phyloP scores from a whole-genome alignment of 768 basidiomycete species.

The Hysterangium stoloniferum region DNA sequence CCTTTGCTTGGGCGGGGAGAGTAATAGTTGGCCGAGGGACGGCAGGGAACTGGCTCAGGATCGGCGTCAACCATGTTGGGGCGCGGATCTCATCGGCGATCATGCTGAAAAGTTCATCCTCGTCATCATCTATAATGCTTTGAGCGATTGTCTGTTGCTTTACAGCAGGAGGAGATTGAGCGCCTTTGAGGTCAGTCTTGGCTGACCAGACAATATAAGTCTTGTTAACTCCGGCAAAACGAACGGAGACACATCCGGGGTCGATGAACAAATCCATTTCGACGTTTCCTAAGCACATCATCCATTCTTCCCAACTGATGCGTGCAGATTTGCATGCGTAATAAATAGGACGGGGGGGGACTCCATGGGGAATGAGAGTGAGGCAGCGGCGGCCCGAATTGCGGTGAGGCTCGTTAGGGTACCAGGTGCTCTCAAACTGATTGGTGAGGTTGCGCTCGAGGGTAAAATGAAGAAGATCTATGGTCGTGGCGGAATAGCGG shows the following conservation, averaged over 20 bases:
- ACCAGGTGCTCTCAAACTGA: conserved; percentile 62
- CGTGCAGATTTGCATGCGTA: conserved; percentile 60
- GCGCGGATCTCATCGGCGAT: conserved; percentile 64
- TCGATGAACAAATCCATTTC: conserved; percentile 79
- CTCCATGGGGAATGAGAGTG: conserved; percentile 49
- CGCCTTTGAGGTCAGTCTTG: conserved; percentile 4
- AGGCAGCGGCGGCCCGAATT: conserved; percentile 71
- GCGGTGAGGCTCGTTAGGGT: conserved; percentile 51
- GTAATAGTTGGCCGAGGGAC: conserved; percentile 20
- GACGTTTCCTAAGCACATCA: conserved; percentile 52
- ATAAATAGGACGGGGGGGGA: conserved; percentile 67
- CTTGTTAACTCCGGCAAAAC: conserved; percentile 29
- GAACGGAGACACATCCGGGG: conserved; percentile 69
- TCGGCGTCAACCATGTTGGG: conserved; percentile 63
- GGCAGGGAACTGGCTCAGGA: conserved; percentile 50
- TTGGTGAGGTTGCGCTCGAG: conserved; percentile 70
- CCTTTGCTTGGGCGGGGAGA: not conserved
- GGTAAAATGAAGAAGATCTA: conserved; percentile 61
- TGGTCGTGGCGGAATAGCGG: conserved; percentile 49
- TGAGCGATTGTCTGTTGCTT: conserved; percentile 66
- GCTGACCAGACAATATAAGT: conserved; percentile 59
- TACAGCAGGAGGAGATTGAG: conserved; percentile 15
- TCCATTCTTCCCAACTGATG: conserved; percentile 81
- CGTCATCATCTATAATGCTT: conserved; percentile 64
- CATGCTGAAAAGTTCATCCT: conserved; percentile 65